Base-by-base conservation (phyloP, 768 basidiomycete genomes). In the Mycena indigotica region DNA sequence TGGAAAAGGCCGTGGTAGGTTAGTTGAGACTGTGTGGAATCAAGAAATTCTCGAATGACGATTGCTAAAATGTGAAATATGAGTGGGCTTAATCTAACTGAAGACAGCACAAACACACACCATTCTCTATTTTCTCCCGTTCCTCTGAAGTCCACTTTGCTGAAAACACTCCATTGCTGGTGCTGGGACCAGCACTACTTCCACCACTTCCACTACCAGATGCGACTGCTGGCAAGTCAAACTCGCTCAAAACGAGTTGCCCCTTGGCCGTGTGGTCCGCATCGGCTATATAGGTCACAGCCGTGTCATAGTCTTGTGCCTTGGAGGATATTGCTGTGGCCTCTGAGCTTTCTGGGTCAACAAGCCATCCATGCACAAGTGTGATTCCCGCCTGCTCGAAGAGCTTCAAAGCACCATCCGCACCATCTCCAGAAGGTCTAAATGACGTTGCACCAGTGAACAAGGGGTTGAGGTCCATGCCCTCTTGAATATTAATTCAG, bases 291-390 rank as follows among this genome's bases (percentile, higher is more conserved):
- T 87, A 73, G 45, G 80, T 85, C 2, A 89, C 85, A 0, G 90
- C 87, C 23, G 74, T 81, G 67, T 95, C 91, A 57, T 92, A 94
- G 69, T 90, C 87, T 50, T 80, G 73, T 0, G 80, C 73, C 3
- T 77, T 54, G 4, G 46, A 75, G 28, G 77, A 66, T 32, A 93
- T 72, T 0, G 81, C 82, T 0, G 63, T 62, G 10, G 82, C 80
- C 67, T 92, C 91, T 0, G 78, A 72, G 56, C 83, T 84, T 2
- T 77, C 78, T 0, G 87, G 87, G 60, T 90, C 88, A n/a, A 85
- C 84, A 16, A 89, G 80, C 95, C 95, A 97, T 1, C 95, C 95
- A 57, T 96, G 94, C 1, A 94, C 85, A 38, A 97, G 84, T 4
- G 82, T 74, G 41, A 96, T 91, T 8, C 86, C 86, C 0, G 86